Base-by-base conservation (phyloP, 179 eudicot species). In the Sideroxylon spinosum region DNA sequence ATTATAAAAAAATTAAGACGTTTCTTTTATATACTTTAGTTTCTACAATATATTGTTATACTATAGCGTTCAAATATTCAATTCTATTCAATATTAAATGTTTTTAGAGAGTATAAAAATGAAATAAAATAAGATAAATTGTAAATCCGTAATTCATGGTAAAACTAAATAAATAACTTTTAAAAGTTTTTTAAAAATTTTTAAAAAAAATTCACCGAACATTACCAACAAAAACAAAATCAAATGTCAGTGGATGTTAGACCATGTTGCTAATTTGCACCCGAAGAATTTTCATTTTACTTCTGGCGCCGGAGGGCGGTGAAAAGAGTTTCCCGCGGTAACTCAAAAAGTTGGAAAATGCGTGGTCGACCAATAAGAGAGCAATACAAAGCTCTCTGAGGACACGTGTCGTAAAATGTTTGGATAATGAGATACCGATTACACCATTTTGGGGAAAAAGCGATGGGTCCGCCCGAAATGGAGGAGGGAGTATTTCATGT, bases 301-400 rank as follows among this genome's bases (percentile, higher is more conserved):
- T 37, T 37, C 44, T 37, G 44, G 44, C 44, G 44, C 44, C 44
- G 5, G 44, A 37, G 46, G 25, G 12, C 44, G 14, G 53, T 19
- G 20, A 22, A 46, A 22, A 46, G 3, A 19, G 28, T 23, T 74
- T 74, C 48, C 78, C 60, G 78, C 78, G 78, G 37, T 22, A 32
- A 32, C 16, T 12, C 16, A 19, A 74, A 75, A 74, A 62, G 44
- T 20, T 25, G 7, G 16, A 7, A 75, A 75, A 44, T 46, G 37
- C 1, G 37, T 4, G 4, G 44, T 2, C 25, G 59, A 10, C 78
- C 9, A 62, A 46, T 44, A 25, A 26, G 3, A 16, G 6, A 1
- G n/a, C 28, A 69, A 75, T 44, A 62, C 29, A 23, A 60, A 4
- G 6, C n/a, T 19, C 2, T 0, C 11, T 59, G 52, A n/a, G 66